Evolutionary conservation across 768 basidiomycete genomes (phyloP).

Genomic region (Phylloporus sp.): DNA sequence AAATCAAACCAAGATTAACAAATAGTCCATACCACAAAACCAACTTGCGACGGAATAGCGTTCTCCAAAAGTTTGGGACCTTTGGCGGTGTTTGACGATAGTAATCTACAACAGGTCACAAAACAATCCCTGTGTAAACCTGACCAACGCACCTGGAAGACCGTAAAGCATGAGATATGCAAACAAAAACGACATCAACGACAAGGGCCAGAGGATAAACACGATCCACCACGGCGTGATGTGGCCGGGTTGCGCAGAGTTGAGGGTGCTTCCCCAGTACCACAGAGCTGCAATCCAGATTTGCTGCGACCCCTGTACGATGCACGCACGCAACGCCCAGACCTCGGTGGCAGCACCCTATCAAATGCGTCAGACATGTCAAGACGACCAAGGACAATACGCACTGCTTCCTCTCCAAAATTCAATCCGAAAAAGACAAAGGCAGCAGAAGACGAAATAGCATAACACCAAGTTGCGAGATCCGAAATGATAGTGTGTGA

Average conservation of each 20-base stretch:
- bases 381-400: conserved; percentile 21
- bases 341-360: conserved; percentile 93
- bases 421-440: conserved; percentile 95
- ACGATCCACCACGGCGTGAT: conserved; percentile 84
- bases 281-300: conserved; percentile 94
- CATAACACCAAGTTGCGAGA: conserved; percentile 87
- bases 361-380: conserved; percentile 6
- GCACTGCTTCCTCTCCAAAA: conserved; percentile 92
- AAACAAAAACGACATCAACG: conserved; percentile 71
- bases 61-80: conserved; percentile 88
- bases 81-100: conserved; percentile 92
- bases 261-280: conserved; percentile 91
- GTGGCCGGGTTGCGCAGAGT: conserved; percentile 46
- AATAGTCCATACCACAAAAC: conserved; percentile 64
- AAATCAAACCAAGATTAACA: background rate
- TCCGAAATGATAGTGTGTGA: conserved; percentile 69
- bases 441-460: conserved; percentile 86
- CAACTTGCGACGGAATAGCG: conserved; percentile 84
- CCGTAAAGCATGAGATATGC: conserved; percentile 83
- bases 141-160: conserved; percentile 61
- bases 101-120: conserved; percentile 52
- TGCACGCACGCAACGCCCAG: conserved; percentile 86
- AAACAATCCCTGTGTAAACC: background rate
- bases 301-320: conserved; percentile 94
- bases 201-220: conserved; percentile 76